Base-by-base conservation (phyloP, 2,329 filamentous ascomycete species). In the Clonostachys rhizophaga region DNA sequence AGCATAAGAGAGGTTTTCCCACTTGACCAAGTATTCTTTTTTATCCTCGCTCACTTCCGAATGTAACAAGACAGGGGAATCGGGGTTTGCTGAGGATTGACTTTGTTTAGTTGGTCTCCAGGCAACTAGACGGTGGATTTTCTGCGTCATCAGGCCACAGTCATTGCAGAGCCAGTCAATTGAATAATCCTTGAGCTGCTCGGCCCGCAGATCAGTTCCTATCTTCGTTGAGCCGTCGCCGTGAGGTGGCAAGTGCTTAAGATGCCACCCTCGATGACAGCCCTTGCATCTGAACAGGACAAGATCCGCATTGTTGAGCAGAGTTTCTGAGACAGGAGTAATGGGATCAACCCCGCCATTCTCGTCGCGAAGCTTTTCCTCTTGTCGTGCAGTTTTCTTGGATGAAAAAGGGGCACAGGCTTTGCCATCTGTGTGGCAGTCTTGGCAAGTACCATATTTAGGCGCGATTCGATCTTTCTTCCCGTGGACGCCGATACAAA, bases 1-100 rank as follows among this genome's bases (percentile, higher is more conserved):
- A 52, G 84, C 86, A 58, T 96, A 95, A 0, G 92, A 96, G 47
- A 81, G 76, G 0, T 75, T 74, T 41, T 87, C 83, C 89, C 91
- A 97, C 61, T 94, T 96, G 56, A 99, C 70, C 3, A 99, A 78
- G 58, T 97, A 99, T 55, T 96, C 90, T 54, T 91, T 91, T n/a
- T 87, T 75, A 47, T 90, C 86, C 34, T 72, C 68, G 11, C 43
- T 44, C 34, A 66, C 43, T 58, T 94, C 86, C 11, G 69, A 65
- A 37, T 52, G 63, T 10, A 48, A 37, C 1, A 52, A n/a, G 16
- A 24, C 24, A 5, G 34, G 43, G 30, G 47, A 47, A 16, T 49
- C 43, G 17, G 50, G 37, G 3, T 53, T 40, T 5, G 40, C 24
- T 10, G 48, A 20, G 7, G 39, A 44, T 14, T 39, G 43, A 3